phyloP scores from a whole-genome alignment of 116 monocot species.

The Cymodocea nodosa region DNA sequence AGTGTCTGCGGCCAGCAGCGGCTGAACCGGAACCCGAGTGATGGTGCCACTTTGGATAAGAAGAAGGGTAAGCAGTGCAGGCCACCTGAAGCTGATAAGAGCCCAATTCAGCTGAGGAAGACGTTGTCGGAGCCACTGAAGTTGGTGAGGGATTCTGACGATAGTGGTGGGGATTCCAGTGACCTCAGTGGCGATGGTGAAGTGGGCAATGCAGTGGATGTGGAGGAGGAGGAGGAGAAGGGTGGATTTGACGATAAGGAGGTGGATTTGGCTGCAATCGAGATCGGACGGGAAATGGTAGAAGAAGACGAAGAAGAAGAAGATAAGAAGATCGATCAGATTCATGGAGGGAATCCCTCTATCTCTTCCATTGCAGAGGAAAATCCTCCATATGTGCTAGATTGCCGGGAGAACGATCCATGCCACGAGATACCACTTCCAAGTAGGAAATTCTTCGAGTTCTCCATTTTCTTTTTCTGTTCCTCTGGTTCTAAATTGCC shows the following conservation, averaged over 20 bases:
- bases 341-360: constrained; percentile 9
- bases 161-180: background rate
- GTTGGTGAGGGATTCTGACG: background rate
- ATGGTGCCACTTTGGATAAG: background rate
- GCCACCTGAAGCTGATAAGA: constrained; percentile 20
- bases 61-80: constrained; percentile 59
- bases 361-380: constrained; percentile 8
- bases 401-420: constrained; percentile 6
- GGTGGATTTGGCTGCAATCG: constrained; percentile 20
- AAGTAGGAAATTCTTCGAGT: constrained; percentile 13
- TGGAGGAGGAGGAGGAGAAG: constrained; percentile 6
- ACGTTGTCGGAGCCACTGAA: constrained; percentile 21
- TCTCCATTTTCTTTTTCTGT: background rate
- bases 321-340: constrained; percentile 19
- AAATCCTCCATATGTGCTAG: background rate
- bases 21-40: constrained; percentile 23
- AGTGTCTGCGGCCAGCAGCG: constrained; percentile 19
- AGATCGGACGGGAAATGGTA: constrained; percentile 2
- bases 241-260: constrained; percentile 47
- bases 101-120: constrained; percentile 35
- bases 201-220: constrained; percentile 15
- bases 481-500: background rate
- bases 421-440: constrained; percentile 8
- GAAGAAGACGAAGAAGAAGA: constrained; percentile 9
- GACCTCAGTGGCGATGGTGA: constrained; percentile 1